These are phyloP conservation scores for Neophaeococcomyces mojaviensis DNA, from an alignment of 2,329 filamentous ascomycete species.

Conservation along the genomic window DNA sequence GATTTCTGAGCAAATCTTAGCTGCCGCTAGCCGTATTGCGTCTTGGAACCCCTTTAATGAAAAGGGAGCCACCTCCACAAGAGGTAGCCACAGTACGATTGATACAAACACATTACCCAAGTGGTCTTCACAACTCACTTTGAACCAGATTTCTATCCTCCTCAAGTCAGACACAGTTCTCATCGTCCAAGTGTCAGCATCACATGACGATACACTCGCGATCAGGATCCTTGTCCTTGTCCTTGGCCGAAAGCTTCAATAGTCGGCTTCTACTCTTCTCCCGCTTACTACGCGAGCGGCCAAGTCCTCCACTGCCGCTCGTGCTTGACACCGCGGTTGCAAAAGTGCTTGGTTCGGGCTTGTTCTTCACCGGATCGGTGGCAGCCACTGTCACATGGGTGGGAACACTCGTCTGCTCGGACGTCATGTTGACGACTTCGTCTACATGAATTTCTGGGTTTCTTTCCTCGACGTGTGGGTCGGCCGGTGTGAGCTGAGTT, in stretches of 20 bases:
- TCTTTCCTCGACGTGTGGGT: conserved; percentile 15
- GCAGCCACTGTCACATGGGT: conserved; percentile 3
- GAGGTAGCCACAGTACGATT: too few species aligned
- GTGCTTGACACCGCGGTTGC: conserved; percentile 1
- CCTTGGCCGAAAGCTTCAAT: conserved; percentile 15
- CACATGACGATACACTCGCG: conserved; percentile 39
- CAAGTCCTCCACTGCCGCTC: conserved; percentile 24
- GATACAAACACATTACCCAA: too few species aligned
- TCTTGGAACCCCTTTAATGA: too few species aligned
- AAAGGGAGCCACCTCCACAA: too few species aligned
- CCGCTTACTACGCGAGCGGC: conserved; percentile 17
- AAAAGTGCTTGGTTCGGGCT: conserved; percentile 1
- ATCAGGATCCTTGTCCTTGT: conserved; percentile 29
- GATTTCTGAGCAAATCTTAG: too few species aligned
- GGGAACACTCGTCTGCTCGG: conserved; percentile 7
- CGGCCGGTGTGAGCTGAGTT: too few species aligned
- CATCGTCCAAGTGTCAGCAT: too few species aligned
- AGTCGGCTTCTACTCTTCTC: conserved; percentile 28
- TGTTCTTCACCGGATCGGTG: neutral
- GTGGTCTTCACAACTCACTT: too few species aligned
- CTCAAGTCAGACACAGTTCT: too few species aligned
- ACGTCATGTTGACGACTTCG: neutral
- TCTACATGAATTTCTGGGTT: conserved; percentile 18
- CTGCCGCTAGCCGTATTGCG: too few species aligned
- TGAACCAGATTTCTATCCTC: too few species aligned